Evolutionary conservation across 2,329 filamentous ascomycete species (phyloP), one percentile per base, ranked within the genome.

Genomic region (Acarospora socialis): DNA sequence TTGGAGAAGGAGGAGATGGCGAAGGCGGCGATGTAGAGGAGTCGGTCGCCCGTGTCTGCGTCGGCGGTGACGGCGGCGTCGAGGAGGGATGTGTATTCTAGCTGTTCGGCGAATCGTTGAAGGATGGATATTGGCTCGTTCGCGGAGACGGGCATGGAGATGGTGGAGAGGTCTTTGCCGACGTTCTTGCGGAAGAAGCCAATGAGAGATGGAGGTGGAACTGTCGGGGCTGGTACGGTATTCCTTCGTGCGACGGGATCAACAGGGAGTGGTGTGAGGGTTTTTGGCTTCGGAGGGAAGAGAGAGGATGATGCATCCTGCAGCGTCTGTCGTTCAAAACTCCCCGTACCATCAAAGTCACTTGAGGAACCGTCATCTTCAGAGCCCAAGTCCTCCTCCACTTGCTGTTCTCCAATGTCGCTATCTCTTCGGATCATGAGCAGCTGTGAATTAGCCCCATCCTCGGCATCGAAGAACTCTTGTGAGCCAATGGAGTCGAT

Each of bases 151-250:
- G 90, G 90, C 87, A 95, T 95, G 28, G 83, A 86, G 43, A 98
- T 92, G 3, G 84, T 92, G 38, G 83, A 93, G 29, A 98, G 64
- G 55, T 98, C 90, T 55, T 98, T 98, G 50, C 90, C 90, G 7
- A 95, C 90, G 46, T 98, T 98, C 56, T 95, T 98, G 44, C 90
- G 76, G 19, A 95, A 67, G 53, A 95, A 93, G 0, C 82, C 81
- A 43, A 98, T 93, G 32, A 98, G 63, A 52, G 83, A 93, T 0
- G 90, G 90, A 0, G 90, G 90, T 35, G 75, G 63, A 9, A 84
- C 74, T 17, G 77, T 83, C 5, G 86, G 74, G 2, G 79, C 65
- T 3, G 75, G 68, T 10, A 98, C 73, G 0, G 72, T 77, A 5
- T 60, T 65, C 35, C 90, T 73, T 20, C 90, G 73, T 22, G 65